phyloP scores from a whole-genome alignment of 73 alveolate species.

The Paraurostyla sp. region DNA sequence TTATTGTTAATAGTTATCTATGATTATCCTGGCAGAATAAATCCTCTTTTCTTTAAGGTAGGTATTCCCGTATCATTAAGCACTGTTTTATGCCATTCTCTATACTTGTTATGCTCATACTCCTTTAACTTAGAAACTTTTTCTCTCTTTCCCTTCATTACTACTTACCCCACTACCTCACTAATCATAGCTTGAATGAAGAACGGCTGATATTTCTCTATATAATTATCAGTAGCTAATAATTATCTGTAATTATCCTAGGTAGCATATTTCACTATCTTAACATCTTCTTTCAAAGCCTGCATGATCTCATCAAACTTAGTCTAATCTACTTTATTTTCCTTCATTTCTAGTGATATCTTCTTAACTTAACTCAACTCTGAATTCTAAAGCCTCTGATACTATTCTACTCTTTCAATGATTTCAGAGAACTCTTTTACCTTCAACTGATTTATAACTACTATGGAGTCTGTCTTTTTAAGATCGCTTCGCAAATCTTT shows the following conservation, averaged over 20 bases:
- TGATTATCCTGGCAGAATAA: conserved; percentile 16
- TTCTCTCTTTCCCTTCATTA: conserved; percentile 17
- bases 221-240: conserved; percentile 70
- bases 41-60: conserved; percentile 11
- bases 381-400: neutral
- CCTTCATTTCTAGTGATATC: neutral
- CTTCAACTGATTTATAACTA: neutral
- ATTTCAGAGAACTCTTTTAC: conserved; percentile 46
- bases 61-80: conserved; percentile 58
- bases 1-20: neutral
- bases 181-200: conserved; percentile 59
- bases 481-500: conserved; percentile 7
- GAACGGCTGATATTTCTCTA: conserved; percentile 78
- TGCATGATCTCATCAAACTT: neutral
- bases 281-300: neutral
- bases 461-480: conserved; percentile 19
- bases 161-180: conserved; percentile 49
- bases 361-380: neutral
- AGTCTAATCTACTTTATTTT: neutral
- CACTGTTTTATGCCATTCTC: conserved; percentile 47
- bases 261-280: conserved; percentile 16
- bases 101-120: conserved; percentile 56
- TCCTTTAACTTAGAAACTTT: conserved; percentile 52
- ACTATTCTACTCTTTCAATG: conserved; percentile 47
- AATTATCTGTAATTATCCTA: conserved; percentile 40